Evolutionary conservation across 495 filamentous ascomycete species (phyloP), one percentile per base, ranked within the genome.

Genomic region (Friedmanniomyces simplex): DNA sequence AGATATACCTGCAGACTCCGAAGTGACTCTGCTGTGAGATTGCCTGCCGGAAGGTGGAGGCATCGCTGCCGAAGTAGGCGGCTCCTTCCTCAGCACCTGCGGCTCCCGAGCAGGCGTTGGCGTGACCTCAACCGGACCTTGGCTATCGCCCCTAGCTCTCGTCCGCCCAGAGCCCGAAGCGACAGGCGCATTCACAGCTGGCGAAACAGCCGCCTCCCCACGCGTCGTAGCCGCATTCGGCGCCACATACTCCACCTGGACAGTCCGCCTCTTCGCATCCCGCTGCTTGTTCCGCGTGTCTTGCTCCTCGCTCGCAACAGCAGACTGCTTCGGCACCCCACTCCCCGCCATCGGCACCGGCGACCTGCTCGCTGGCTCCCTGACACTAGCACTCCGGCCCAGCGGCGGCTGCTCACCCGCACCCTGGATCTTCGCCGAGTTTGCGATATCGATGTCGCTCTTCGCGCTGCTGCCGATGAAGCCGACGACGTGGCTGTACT

Each of bases 191-290:
- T 68, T 68, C 37, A 26, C 42, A 30, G 45, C 16, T 32, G 51
- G 28, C 22, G 69, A 57, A 10, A 48, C 22, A 10, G 59, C 54
- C 11, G 71, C 57, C 59, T 88, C 84, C 49, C 84, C 85, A 63
- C 87, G 72, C 2, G 74, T 69, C 4, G 93, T 96, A 61, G 88
- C 82, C 18, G 88, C 93, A 30, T 83, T 82, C 37, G 93, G 94
- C 41, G 89, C 86, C 50, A 99, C 94, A 74, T 99, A 99, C 73
- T 99, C 93, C 13, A 97, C 88, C 71, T 99, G 93, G 0, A 99
- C 89, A 0, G 93, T 99, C 54, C 89, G 80, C 37, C 93, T 83
- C 71, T 97, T 98, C 62, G 86, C 84, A 65, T 96, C 93, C 21
- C 86, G 82, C 1, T 78, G 30, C 32, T 25, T 10, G 30, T 11